Evolutionary conservation across 1,139 yeast genomes (phyloP).

Genomic region (Yamadazyma conglobata): DNA sequence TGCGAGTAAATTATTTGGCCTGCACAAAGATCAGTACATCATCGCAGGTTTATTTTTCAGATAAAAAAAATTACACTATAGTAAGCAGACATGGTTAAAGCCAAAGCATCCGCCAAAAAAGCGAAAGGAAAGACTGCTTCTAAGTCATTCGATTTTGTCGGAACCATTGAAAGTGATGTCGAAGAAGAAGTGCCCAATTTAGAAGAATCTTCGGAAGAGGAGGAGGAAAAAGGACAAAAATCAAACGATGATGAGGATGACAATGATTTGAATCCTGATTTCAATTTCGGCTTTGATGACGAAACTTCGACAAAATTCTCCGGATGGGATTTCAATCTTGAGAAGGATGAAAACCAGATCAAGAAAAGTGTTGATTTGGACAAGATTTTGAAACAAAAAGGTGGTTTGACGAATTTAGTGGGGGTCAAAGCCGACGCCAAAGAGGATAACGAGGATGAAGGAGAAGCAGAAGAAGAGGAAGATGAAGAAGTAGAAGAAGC

Average conservation of each 20-base stretch:
- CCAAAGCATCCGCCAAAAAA: slow-evolving; percentile 1
- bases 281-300: slow-evolving; percentile 62
- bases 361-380: slow-evolving; percentile 80
- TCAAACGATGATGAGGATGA: slow-evolving; percentile 34
- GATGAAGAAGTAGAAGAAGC: slow-evolving; percentile 27
- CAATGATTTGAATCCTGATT: slow-evolving; percentile 65
- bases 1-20: too few relatives aligned
- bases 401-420: slow-evolving; percentile 62
- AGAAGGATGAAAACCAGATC: slow-evolving; percentile 27
- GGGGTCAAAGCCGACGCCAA: slow-evolving; percentile 30
- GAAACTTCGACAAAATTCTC: slow-evolving; percentile 45
- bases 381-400: slow-evolving; percentile 76
- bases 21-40: too few relatives aligned
- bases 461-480: slow-evolving; percentile 26
- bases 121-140: slow-evolving; percentile 11
- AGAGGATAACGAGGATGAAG: slow-evolving; percentile 33
- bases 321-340: slow-evolving; percentile 81
- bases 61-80: too few relatives aligned
- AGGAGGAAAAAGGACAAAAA: slow-evolving; percentile 13
- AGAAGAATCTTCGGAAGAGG: slow-evolving; percentile 25
- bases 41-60: slow-evolving; percentile 2
- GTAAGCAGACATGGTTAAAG: slow-evolving; percentile 8
- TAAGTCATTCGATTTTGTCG: slow-evolving; percentile 10
- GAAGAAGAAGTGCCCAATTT: slow-evolving; percentile 16
- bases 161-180: slow-evolving; percentile 22